These are phyloP conservation scores for Colletotrichum sp. DNA, from an alignment of 2,329 filamentous ascomycete species.

Conservation along the genomic window DNA sequence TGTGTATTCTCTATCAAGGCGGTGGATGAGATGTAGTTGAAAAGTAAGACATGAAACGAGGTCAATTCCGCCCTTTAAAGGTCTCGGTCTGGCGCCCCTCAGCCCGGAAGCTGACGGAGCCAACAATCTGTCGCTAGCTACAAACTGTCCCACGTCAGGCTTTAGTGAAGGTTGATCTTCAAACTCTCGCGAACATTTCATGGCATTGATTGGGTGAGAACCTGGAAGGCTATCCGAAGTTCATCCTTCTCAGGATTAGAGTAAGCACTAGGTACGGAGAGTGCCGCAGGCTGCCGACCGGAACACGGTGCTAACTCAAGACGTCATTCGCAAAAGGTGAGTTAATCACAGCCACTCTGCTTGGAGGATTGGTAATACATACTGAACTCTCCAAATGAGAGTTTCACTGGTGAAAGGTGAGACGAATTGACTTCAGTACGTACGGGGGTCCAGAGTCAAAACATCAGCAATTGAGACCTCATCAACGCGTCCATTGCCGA, in stretches of 20 bases:
- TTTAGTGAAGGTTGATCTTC: background rate
- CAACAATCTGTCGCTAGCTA: background rate
- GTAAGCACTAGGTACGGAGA: background rate
- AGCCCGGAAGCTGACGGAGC: background rate
- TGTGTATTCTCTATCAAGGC: background rate
- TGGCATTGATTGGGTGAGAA: background rate
- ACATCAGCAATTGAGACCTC: background rate
- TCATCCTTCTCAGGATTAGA: background rate
- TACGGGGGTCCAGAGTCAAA: background rate
- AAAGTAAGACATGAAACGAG: background rate
- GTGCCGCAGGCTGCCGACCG: background rate
- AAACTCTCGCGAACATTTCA: background rate
- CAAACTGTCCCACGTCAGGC: background rate
- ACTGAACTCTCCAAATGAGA: background rate
- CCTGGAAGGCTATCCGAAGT: background rate
- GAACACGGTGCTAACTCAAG: background rate
- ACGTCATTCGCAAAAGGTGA: background rate
- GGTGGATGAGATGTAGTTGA: background rate
- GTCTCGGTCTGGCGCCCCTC: accelerated
- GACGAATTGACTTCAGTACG: background rate
- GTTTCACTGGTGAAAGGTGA: background rate
- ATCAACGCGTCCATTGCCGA: accelerated
- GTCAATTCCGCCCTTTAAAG: accelerated
- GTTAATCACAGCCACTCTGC: background rate
- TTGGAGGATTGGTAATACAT: background rate